Base-by-base conservation (phyloP, 179 eudicot genomes). In the Carnegiea gigantea region DNA sequence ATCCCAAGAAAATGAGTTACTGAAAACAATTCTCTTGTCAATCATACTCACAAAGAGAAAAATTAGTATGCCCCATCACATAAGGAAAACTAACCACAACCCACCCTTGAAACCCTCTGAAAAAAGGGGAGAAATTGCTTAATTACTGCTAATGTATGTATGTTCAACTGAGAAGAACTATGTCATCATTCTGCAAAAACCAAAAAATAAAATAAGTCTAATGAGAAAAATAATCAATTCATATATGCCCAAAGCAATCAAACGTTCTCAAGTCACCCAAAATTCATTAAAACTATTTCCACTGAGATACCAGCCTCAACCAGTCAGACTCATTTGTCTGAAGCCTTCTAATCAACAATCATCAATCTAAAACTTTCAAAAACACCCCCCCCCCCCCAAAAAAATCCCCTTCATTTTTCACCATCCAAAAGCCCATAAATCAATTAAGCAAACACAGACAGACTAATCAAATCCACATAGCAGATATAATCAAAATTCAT, bases 401-500 rank as follows among this genome's bases (percentile, higher is more conserved):
- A 40, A 40, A 40, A 40, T 5, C 57, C 57, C 57, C 57, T 11
- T 51, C 57, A 51, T 51, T 57, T 17, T 15, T 57, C 62, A 57
- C 23, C 62, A 57, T 15, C 62, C 6, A 57, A 57, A 57, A 15
- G 20, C n/a, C 62, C 62, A 15, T 6, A 51, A 51, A 51, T 51
- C 57, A 51, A 57, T 57, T 57, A 57, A 15, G 7, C 21, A 57
- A 57, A 17, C 57, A 57, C 62, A 15, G 14, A 57, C 23, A 57
- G 43, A 1, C 49, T n/a, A 38, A 38, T 73, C 53, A 38, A 44
- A 73, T 21, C 23, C 49, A 73, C 12, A 67, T 5, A 73, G 76
- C 53, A 75, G 18, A 78, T 23, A 21, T 62, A 14, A 79, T 12
- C 75, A 79, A 70, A 30, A 71, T 23, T 59, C 43, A 54, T 18